phyloP scores from a whole-genome alignment of 2,329 filamentous ascomycete species.

The Talaromyces sp. region DNA sequence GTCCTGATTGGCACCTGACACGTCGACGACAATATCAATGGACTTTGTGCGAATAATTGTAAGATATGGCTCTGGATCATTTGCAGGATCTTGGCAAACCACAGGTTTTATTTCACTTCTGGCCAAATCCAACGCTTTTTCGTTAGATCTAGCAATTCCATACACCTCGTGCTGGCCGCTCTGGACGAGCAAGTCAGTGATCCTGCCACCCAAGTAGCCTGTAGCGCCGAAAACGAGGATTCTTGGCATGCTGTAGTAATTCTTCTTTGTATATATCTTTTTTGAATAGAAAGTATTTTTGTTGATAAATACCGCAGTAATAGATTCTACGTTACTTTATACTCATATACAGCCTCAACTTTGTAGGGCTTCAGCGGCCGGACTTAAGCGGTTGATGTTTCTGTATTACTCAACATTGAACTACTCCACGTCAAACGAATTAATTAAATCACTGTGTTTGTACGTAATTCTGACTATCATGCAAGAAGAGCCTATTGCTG shows the following conservation, averaged over 20 bases:
- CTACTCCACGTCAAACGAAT: too few species aligned
- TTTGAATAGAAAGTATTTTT: too few species aligned
- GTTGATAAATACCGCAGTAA: too few species aligned
- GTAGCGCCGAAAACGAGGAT: constrained; percentile 27
- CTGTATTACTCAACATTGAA: too few species aligned
- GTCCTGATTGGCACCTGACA: constrained; percentile 19
- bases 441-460: too few species aligned
- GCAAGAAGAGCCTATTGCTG: too few species aligned
- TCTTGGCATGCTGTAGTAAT: constrained; percentile 21
- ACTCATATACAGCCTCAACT: too few species aligned
- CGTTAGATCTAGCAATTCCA: constrained; percentile 26
- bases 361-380: too few species aligned
- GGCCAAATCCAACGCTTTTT: constrained; percentile 26
- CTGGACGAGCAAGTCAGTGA: constrained; percentile 19
- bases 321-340: too few species aligned
- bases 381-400: too few species aligned
- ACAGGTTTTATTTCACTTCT: constrained; percentile 30
- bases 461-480: too few species aligned
- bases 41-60: constrained; percentile 16
- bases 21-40: constrained; percentile 34
- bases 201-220: constrained; percentile 25
- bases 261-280: too few species aligned
- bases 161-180: constrained; percentile 29
- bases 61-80: constrained; percentile 15
- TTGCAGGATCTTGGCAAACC: constrained; percentile 16